These are phyloP conservation scores for Luvunga scandens DNA, from an alignment of 345 rosid genomes.

Conservation along the genomic window DNA sequence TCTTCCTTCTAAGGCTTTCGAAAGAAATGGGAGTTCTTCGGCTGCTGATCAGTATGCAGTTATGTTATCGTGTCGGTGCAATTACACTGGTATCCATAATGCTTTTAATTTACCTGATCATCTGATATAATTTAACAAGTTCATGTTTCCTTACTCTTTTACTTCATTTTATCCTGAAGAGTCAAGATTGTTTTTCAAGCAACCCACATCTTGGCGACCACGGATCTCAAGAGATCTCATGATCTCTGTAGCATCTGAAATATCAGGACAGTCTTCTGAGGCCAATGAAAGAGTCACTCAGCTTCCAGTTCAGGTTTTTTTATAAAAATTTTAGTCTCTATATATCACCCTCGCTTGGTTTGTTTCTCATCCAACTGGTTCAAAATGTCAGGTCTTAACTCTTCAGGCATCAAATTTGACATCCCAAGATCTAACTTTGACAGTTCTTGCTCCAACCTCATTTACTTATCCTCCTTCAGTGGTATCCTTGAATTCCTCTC, in stretches of 20 bases:
- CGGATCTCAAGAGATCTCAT: slow-evolving; percentile 73
- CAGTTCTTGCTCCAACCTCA: slow-evolving; percentile 92
- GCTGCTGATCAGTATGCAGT: slow-evolving; percentile 66
- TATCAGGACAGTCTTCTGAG: slow-evolving; percentile 60
- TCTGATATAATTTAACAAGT: slow-evolving; percentile 11
- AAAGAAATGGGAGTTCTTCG: slow-evolving; percentile 42
- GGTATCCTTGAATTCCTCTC: slow-evolving; percentile 77
- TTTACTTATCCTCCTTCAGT: slow-evolving; percentile 83
- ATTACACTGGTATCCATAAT: slow-evolving; percentile 61
- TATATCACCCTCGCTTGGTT: background rate
- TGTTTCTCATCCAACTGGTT: slow-evolving; percentile 26
- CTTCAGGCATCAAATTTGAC: slow-evolving; percentile 96
- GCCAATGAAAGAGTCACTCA: slow-evolving; percentile 60
- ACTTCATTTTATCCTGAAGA: slow-evolving; percentile 38
- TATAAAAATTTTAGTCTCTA: background rate
- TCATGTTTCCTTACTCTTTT: slow-evolving; percentile 13
- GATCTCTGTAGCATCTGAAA: slow-evolving; percentile 91
- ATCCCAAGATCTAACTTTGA: slow-evolving; percentile 81
- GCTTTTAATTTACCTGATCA: slow-evolving; percentile 19
- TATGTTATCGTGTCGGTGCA: slow-evolving; percentile 91
- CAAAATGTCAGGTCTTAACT: slow-evolving; percentile 68
- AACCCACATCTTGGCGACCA: slow-evolving; percentile 82
- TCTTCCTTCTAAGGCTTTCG: slow-evolving; percentile 48
- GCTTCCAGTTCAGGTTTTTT: slow-evolving; percentile 87
- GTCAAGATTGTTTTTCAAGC: slow-evolving; percentile 89